Percentiles rank a stretch among this genome's conserved stretches.
Evolutionary conservation across 2,329 filamentous ascomycete species (phyloP).

Genomic region (Pseudogymnoascus sp.): DNA sequence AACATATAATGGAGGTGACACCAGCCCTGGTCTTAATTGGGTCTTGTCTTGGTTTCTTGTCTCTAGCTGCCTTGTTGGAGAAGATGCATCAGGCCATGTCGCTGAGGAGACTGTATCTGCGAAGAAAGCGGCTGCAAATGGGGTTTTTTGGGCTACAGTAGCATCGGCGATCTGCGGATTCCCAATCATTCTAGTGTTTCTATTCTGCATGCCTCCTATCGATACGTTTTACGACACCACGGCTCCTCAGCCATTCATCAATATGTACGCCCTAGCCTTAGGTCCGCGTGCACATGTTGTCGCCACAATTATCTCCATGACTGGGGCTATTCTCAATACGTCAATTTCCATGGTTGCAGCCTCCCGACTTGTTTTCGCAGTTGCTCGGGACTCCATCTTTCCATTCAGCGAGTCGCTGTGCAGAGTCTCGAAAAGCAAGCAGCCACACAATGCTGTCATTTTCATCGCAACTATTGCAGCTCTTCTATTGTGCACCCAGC

Average conservation of each 20-base stretch:
- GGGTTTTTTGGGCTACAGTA: slow-evolving; percentile 26
- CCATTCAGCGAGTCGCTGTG: slow-evolving; percentile 9
- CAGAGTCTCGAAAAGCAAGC: slow-evolving; percentile 10
- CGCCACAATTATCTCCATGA: slow-evolving; percentile 14
- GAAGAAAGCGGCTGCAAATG: slow-evolving; percentile 25
- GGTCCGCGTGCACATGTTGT: slow-evolving; percentile 15
- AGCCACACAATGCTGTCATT: slow-evolving; percentile 12
- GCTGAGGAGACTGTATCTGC: slow-evolving; percentile 26
- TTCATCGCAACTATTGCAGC: slow-evolving; percentile 9
- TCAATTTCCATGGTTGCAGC: slow-evolving; percentile 12
- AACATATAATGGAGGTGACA: slow-evolving; percentile 21
- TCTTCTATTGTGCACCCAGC: slow-evolving; percentile 10
- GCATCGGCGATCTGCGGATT: slow-evolving; percentile 25
- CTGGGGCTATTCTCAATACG: slow-evolving; percentile 14
- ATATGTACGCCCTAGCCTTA: slow-evolving; percentile 15
- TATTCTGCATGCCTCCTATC: slow-evolving; percentile 27
- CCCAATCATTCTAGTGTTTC: slow-evolving; percentile 25
- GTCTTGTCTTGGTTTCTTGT: slow-evolving; percentile 24
- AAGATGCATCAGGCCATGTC: slow-evolving; percentile 26
- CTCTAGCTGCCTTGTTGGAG: slow-evolving; percentile 23
- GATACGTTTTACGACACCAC: slow-evolving; percentile 25
- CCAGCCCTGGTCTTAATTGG: slow-evolving; percentile 23
- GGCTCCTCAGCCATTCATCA: slow-evolving; percentile 23
- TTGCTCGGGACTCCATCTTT: slow-evolving; percentile 10
- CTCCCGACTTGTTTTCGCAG: slow-evolving; percentile 10